Percentiles rank a stretch among this genome's conserved stretches.
Evolutionary conservation across 2,329 filamentous ascomycete genomes (phyloP).

Genomic region (Bertia moriformis): DNA sequence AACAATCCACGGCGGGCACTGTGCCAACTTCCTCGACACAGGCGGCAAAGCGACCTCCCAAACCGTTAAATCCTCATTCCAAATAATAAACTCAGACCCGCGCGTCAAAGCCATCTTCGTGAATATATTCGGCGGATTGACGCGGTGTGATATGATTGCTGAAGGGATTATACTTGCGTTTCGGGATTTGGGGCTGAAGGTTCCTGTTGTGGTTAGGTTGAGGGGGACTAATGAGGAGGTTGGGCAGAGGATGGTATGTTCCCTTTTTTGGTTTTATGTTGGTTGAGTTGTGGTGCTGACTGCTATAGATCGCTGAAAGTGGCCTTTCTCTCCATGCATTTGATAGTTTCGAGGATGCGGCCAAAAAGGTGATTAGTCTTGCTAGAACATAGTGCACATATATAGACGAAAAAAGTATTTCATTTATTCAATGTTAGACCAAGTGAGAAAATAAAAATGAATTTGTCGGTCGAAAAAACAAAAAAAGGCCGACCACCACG

Average conservation of each 20-base stretch:
- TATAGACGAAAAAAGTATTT: too few species aligned
- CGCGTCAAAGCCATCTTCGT: slow-evolving; percentile 55
- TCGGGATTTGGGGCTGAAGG: slow-evolving; percentile 45
- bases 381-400: slow-evolving; percentile 28
- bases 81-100: slow-evolving; percentile 41
- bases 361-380: slow-evolving; percentile 48
- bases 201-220: slow-evolving; percentile 66
- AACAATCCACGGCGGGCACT: slow-evolving; percentile 34
- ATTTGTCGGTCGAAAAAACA: too few species aligned
- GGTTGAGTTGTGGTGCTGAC: slow-evolving; percentile 1
- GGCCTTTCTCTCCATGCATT: slow-evolving; percentile 55
- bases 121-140: slow-evolving; percentile 50
- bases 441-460: too few species aligned
- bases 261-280: slow-evolving; percentile 1
- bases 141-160: slow-evolving; percentile 70
- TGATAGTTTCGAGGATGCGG: slow-evolving; percentile 63
- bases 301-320: slow-evolving; percentile 42
- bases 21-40: slow-evolving; percentile 57
- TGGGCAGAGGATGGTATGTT: slow-evolving; percentile 46
- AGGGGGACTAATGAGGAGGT: slow-evolving; percentile 61
- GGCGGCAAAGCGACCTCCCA: slow-evolving; percentile 54
- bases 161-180: slow-evolving; percentile 61
- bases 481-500: too few species aligned
- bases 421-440: too few species aligned
- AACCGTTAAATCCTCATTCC: slow-evolving; percentile 49